Percentiles rank a stretch among this genome's conserved stretches.
phyloP scores from a whole-genome alignment of 345 rosid genomes.

The Acer yangbiense region DNA sequence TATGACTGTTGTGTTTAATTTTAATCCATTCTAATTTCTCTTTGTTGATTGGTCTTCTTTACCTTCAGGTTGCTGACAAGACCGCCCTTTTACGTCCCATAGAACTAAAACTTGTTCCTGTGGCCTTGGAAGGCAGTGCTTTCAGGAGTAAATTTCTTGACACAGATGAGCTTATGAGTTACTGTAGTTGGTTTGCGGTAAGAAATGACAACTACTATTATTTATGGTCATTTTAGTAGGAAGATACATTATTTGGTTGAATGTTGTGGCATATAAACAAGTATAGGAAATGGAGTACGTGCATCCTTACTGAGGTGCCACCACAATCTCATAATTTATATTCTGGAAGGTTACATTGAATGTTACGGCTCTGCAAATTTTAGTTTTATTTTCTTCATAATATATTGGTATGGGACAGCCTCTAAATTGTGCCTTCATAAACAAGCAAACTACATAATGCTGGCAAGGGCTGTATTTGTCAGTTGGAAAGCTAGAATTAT shows the following conservation, averaged over 20 bases:
- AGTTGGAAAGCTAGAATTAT: too few relatives aligned
- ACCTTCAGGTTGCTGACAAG: constrained; percentile 86
- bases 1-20: background rate
- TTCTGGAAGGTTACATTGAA: too few relatives aligned
- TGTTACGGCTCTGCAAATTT: too few relatives aligned
- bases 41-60: constrained; percentile 26
- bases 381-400: too few relatives aligned
- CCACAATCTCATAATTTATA: too few relatives aligned
- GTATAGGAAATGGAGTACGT: background rate
- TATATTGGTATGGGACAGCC: too few relatives aligned
- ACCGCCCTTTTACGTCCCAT: constrained; percentile 80
- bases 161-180: constrained; percentile 84
- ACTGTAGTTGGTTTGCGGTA: constrained; percentile 92
- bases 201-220: constrained; percentile 25
- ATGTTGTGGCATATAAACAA: background rate
- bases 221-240: background rate
- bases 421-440: too few relatives aligned
- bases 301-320: too few relatives aligned
- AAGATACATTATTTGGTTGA: background rate
- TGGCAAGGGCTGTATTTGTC: too few relatives aligned
- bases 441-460: too few relatives aligned
- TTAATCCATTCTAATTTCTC: constrained; percentile 17
- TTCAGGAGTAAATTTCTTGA: constrained; percentile 93
- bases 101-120: constrained; percentile 91
- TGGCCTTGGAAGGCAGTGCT: constrained; percentile 91